Conservation (phyloP, 2,329 filamentous ascomycete species). For the Pestalotiopsis sp. region DNA sequence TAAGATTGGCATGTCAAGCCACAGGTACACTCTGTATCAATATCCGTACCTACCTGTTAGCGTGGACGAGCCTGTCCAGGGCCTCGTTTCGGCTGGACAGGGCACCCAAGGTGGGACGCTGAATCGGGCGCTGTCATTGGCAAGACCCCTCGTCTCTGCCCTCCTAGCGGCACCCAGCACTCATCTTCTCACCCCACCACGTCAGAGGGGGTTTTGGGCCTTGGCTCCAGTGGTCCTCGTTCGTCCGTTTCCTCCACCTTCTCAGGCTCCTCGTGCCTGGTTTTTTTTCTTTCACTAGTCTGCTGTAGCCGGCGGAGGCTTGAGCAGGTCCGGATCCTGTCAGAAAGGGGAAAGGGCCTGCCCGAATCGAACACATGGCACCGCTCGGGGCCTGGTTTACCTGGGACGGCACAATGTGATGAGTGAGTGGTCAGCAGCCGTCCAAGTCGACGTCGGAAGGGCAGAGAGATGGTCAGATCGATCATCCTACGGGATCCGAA, state of each 20-base stretch:
- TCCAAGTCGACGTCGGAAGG: not conserved
- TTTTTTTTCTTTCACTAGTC: slow-evolving; percentile 4
- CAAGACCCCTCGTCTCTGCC: not conserved
- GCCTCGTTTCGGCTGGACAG: slow-evolving; percentile 3
- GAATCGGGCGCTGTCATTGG: slow-evolving; percentile 1
- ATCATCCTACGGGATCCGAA: too few species aligned
- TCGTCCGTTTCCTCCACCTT: not conserved
- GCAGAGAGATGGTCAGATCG: not conserved
- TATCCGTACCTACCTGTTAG: not conserved
- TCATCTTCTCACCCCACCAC: slow-evolving; percentile 7
- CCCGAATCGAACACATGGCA: slow-evolving; percentile 15
- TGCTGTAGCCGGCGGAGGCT: not conserved
- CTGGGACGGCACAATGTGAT: not conserved
- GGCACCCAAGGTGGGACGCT: not conserved
- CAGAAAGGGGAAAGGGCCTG: slow-evolving; percentile 5
- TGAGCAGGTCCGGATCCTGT: not conserved
- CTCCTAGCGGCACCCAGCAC: not conserved
- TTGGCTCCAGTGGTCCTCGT: slow-evolving; percentile 2
- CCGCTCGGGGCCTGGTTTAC: slow-evolving; percentile 13
- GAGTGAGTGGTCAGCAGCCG: slow-evolving; percentile 7
- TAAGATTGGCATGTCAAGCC: not conserved
- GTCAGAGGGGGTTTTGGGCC: not conserved
- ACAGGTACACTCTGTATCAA: not conserved
- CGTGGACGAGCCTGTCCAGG: not conserved
- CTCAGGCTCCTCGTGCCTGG: slow-evolving; percentile 6